Evolutionary conservation across 192 early-diverging fungal species (phyloP).

Genomic region (Anaeromyces robustus): DNA sequence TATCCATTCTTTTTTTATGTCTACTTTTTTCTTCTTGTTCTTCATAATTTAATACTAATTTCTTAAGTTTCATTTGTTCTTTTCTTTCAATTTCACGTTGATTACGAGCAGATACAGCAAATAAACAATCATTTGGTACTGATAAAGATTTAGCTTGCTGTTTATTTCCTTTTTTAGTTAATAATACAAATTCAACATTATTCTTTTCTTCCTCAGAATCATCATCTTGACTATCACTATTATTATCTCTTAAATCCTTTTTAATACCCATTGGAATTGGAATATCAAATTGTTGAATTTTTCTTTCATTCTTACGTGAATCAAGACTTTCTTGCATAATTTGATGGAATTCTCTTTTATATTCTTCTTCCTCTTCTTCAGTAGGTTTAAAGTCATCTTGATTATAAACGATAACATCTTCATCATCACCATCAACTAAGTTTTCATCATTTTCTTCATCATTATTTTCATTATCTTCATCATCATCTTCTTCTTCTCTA

Average conservation of each 20-base stretch:
- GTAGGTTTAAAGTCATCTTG: slow-evolving; percentile 26
- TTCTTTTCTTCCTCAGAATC: slow-evolving; percentile 13
- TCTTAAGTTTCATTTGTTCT: slow-evolving; percentile 80
- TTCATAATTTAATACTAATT: slow-evolving; percentile 82
- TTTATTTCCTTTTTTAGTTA: slow-evolving; percentile 76
- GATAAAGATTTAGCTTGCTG: slow-evolving; percentile 64
- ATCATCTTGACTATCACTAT: background rate
- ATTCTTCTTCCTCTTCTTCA: slow-evolving; percentile 63
- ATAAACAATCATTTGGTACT: slow-evolving; percentile 60
- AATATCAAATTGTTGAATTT: slow-evolving; percentile 64
- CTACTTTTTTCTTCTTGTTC: slow-evolving; percentile 32
- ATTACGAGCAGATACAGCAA: slow-evolving; percentile 63
- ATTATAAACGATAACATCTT: slow-evolving; percentile 45
- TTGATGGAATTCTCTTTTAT: slow-evolving; percentile 77
- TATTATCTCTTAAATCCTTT: slow-evolving; percentile 6
- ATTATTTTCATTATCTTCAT: background rate
- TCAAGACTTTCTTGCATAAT: slow-evolving; percentile 87
- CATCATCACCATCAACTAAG: slow-evolving; percentile 41
- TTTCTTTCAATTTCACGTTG: slow-evolving; percentile 78
- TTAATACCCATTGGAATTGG: slow-evolving; percentile 65
- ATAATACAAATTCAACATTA: slow-evolving; percentile 57
- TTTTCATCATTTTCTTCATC: slow-evolving; percentile 1
- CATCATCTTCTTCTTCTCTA: slow-evolving; percentile 4
- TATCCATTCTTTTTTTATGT: background rate
- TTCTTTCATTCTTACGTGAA: slow-evolving; percentile 61